These are phyloP conservation scores for Pleomassaria siparia DNA, from an alignment of 2,329 filamentous ascomycete species.

Conservation along the genomic window DNA sequence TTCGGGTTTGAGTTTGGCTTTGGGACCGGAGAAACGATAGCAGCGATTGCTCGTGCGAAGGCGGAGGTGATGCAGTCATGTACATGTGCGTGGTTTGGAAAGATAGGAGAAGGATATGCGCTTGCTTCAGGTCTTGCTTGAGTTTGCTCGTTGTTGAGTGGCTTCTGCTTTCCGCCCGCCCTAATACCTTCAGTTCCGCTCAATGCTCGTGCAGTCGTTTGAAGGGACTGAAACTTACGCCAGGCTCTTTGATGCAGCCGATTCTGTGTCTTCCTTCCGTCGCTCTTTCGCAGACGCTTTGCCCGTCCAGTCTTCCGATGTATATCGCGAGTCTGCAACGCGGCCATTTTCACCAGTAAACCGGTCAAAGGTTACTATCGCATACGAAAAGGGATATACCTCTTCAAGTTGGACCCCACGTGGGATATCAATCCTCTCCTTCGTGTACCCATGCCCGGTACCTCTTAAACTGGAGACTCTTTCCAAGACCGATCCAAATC, in stretches of 20 bases:
- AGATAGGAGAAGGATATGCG: too few relatives aligned
- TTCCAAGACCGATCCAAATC: not conserved
- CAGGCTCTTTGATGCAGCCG: slow-evolving; percentile 17
- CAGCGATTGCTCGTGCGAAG: not conserved
- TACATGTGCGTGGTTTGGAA: not conserved
- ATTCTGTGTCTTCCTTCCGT: slow-evolving; percentile 17
- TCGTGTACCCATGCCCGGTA: not conserved
- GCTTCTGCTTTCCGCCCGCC: slow-evolving; percentile 1
- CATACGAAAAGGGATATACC: not conserved
- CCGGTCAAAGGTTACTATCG: not conserved
- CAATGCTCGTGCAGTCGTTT: not conserved
- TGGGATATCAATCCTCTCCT: not conserved
- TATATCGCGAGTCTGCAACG: not conserved
- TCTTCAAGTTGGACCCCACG: not conserved
- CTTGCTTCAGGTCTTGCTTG: not conserved
- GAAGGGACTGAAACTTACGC: slow-evolving; percentile 7
- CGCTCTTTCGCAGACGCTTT: slow-evolving; percentile 12
- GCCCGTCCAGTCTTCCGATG: slow-evolving; percentile 14
- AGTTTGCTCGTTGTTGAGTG: not conserved
- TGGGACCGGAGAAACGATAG: too few relatives aligned
- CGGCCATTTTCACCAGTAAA: not conserved
- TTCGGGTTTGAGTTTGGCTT: too few relatives aligned
- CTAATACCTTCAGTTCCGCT: not conserved
- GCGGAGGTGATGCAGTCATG: not conserved
- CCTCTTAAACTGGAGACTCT: not conserved